These are phyloP conservation scores for Triangularia setosa DNA, from an alignment of 2,329 filamentous ascomycete genomes.

Conservation along the genomic window DNA sequence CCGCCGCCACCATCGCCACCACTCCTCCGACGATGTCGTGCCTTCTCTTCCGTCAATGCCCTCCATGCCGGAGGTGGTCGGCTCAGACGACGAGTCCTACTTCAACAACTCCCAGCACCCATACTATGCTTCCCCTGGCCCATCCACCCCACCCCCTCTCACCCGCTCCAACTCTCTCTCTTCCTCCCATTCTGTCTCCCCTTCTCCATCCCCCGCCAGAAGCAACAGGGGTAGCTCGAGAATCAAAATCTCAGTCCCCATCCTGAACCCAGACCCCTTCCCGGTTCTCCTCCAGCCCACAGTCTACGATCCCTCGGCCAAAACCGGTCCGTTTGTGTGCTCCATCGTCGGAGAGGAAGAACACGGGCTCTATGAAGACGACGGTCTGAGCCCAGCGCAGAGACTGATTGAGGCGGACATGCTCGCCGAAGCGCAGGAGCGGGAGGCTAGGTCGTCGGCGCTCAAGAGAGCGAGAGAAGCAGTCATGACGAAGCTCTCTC, in stretches of 20 bases:
- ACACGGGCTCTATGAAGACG: constrained; percentile 16
- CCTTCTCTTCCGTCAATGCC: constrained; percentile 16
- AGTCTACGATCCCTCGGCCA: constrained; percentile 47
- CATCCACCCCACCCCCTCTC: constrained; percentile 1
- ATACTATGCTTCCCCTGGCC: not conserved
- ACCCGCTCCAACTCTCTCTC: constrained; percentile 26
- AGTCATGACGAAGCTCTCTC: constrained; percentile 55
- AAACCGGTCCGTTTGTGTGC: constrained; percentile 12
- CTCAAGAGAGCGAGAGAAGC: constrained; percentile 57
- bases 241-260: constrained; percentile 46
- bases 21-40: constrained; percentile 20
- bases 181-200: constrained; percentile 15
- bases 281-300: constrained; percentile 54
- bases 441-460: constrained; percentile 50
- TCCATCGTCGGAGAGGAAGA: constrained; percentile 21
- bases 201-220: constrained; percentile 23
- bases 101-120: constrained; percentile 2
- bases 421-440: constrained; percentile 54
- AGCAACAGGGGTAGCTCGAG: constrained; percentile 18
- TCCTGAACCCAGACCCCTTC: constrained; percentile 45
- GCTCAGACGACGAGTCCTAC: constrained; percentile 27
- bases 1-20: constrained; percentile 21
- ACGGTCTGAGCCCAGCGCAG: constrained; percentile 54
- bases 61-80: constrained; percentile 26
- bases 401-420: constrained; percentile 57